Conservation (phyloP, 768 basidiomycete species). For the Russula sp. region DNA sequence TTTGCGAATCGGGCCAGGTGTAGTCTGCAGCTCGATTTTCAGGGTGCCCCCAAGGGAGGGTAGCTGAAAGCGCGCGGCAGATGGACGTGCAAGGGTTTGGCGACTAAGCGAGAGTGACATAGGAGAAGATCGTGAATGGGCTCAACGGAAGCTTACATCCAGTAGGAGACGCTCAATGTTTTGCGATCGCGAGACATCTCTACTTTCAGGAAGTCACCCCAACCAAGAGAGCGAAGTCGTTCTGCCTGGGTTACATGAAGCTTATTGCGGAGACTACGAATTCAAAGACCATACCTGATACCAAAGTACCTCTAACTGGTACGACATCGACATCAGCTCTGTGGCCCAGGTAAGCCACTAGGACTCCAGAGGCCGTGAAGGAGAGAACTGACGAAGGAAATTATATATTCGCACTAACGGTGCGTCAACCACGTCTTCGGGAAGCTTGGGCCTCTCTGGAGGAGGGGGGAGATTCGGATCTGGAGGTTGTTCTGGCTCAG, state of each 20-base stretch:
- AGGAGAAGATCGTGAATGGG: constrained; percentile 3
- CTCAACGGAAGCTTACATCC: constrained; percentile 52
- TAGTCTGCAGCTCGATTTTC: constrained; percentile 62
- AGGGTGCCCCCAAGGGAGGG: constrained; percentile 67
- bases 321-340: constrained; percentile 91
- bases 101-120: constrained; percentile 33
- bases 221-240: constrained; percentile 79
- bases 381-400: constrained; percentile 66
- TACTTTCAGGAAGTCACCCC: constrained; percentile 70
- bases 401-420: constrained; percentile 84
- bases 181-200: constrained; percentile 65
- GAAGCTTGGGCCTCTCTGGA: constrained; percentile 40
- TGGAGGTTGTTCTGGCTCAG: constrained; percentile 26
- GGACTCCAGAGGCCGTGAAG: not conserved
- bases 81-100: constrained; percentile 29
- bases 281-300: constrained; percentile 47
- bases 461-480: constrained; percentile 38
- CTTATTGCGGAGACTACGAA: not conserved
- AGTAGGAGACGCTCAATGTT: constrained; percentile 71
- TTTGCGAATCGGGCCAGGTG: constrained; percentile 46
- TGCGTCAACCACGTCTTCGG: constrained; percentile 62
- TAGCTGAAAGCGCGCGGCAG: constrained; percentile 38
- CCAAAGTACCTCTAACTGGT: constrained; percentile 86
- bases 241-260: constrained; percentile 41
- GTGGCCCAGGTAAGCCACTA: constrained; percentile 12